phyloP scores from a whole-genome alignment of 2,329 filamentous ascomycete genomes.

The Apiospora malaysiana region DNA sequence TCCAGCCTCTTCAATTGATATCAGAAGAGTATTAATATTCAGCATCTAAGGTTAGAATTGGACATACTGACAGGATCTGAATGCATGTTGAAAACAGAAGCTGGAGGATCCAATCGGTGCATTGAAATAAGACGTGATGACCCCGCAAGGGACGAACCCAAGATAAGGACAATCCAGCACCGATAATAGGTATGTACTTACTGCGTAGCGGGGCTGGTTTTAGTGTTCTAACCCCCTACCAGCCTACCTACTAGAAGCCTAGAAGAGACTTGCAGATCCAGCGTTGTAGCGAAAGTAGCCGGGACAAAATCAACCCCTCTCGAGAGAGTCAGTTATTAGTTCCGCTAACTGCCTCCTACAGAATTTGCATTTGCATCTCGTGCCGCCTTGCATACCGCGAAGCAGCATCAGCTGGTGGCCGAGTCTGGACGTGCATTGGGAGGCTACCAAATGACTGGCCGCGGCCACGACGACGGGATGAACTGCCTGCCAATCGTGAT shows the following conservation, averaged over 20 bases:
- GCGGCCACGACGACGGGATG: neutral
- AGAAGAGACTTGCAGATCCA: slow-evolving; percentile 7
- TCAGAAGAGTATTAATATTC: neutral
- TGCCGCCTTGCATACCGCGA: neutral
- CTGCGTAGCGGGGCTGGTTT: neutral
- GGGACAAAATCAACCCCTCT: neutral
- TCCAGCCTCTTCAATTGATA: neutral
- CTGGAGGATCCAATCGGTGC: neutral
- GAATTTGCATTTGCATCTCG: neutral
- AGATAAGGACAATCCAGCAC: slow-evolving; percentile 1
- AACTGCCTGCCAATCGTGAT: neutral
- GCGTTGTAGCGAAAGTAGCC: neutral
- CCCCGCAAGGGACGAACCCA: neutral
- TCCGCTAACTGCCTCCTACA: neutral
- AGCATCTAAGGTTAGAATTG: no score
- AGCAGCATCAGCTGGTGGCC: slow-evolving; percentile 2
- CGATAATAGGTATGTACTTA: no score
- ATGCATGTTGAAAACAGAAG: no score
- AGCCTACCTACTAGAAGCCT: no score
- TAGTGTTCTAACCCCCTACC: neutral
- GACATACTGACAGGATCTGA: no score
- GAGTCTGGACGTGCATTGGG: slow-evolving; percentile 6
- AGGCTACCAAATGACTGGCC: neutral
- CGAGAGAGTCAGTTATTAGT: neutral
- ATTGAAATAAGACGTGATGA: slow-evolving; percentile 14